Conservation (phyloP, 169 alveolate species). For the Cryptosporidium sp. region DNA sequence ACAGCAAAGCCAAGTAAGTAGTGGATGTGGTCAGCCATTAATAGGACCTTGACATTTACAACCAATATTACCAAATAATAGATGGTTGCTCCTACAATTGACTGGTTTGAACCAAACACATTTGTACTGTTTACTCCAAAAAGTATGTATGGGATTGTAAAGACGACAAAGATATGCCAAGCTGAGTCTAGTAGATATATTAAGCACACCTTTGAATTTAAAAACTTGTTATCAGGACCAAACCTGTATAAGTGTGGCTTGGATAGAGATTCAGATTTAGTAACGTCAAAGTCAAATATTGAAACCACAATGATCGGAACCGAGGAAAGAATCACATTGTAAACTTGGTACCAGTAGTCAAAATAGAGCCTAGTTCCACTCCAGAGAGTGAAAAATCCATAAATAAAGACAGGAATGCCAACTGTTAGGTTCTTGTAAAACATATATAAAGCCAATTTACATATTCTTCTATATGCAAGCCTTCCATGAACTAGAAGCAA, state of each 20-base stretch:
- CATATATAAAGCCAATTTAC: constrained; percentile 95
- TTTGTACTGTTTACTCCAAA: constrained; percentile 78
- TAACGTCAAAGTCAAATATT: constrained; percentile 84
- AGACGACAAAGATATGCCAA: constrained; percentile 82
- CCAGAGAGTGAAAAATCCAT: constrained; percentile 90
- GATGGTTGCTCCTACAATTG: constrained; percentile 80
- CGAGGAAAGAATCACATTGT: constrained; percentile 94
- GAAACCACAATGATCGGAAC: constrained; percentile 90
- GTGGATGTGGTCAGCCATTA: constrained; percentile 77
- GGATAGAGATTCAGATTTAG: constrained; percentile 77
- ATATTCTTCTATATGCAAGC: constrained; percentile 90
- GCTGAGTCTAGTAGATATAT: constrained; percentile 83
- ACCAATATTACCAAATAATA: constrained; percentile 80
- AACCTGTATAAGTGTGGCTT: constrained; percentile 83
- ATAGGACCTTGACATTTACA: constrained; percentile 82
- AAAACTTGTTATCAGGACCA: constrained; percentile 83
- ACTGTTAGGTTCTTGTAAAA: constrained; percentile 96
- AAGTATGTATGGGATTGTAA: constrained; percentile 76
- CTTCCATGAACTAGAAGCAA: constrained; percentile 92
- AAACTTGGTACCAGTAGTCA: constrained; percentile 94
- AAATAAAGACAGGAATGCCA: constrained; percentile 93
- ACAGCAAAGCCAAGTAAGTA: constrained; percentile 55
- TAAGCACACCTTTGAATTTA: constrained; percentile 79
- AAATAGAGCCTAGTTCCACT: constrained; percentile 94
- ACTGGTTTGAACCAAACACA: constrained; percentile 77